phyloP scores from a whole-genome alignment of 2,329 filamentous ascomycete genomes.

The Monilinia polystroma region DNA sequence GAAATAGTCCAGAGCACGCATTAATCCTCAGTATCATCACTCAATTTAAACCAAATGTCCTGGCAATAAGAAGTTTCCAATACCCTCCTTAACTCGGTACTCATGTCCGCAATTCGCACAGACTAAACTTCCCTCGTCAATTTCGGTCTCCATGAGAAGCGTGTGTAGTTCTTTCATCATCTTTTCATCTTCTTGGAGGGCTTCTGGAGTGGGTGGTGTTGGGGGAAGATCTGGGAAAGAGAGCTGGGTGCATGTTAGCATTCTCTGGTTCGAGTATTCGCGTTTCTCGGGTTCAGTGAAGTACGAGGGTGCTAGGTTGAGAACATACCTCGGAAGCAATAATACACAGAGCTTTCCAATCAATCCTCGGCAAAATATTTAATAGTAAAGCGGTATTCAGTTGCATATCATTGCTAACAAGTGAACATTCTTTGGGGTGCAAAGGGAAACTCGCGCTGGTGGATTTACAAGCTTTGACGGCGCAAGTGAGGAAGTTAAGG shows the following conservation, averaged over 20 bases:
- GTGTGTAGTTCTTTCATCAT: conserved; percentile 75
- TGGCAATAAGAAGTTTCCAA: conserved; percentile 92
- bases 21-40: neutral
- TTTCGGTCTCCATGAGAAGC: conserved; percentile 83
- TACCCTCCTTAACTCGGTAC: conserved; percentile 92
- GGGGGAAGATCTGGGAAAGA: conserved; percentile 74
- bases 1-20: neutral
- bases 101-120: conserved; percentile 92
- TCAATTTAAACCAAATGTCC: conserved; percentile 73
- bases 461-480: conserved; percentile 90
- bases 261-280: conserved; percentile 5
- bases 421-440: conserved; percentile 87
- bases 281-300: neutral
- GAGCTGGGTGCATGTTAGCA: conserved; percentile 52
- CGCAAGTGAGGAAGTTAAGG: conserved; percentile 95
- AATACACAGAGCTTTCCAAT: conserved; percentile 78
- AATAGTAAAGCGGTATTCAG: conserved; percentile 76
- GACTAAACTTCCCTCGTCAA: conserved; percentile 82
- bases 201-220: conserved; percentile 59
- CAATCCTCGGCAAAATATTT: conserved; percentile 82
- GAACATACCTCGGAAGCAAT: conserved; percentile 71
- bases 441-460: conserved; percentile 79
- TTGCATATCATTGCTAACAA: conserved; percentile 80
- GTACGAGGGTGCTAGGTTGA: neutral
- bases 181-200: conserved; percentile 64